These are phyloP conservation scores for Marchantia paleacea DNA, from an alignment of 225 moss, liverwort and hornwort species.

Conservation along the genomic window DNA sequence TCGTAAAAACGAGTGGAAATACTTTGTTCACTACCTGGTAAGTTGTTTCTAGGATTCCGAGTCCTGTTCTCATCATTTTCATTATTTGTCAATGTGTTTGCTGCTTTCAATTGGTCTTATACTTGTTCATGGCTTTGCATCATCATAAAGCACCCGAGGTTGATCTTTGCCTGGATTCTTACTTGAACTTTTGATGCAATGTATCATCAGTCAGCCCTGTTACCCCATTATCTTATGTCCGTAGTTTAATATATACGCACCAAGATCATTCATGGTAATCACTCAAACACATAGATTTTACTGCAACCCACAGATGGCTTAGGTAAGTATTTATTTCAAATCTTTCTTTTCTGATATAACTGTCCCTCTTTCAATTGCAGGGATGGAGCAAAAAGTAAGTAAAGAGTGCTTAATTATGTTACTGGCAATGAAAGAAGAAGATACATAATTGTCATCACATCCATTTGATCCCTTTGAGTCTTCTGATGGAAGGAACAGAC, in stretches of 20 bases:
- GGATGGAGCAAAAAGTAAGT: constrained; percentile 61
- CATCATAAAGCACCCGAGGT: no score
- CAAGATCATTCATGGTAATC: no score
- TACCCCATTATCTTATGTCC: no score
- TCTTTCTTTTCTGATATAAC: not conserved
- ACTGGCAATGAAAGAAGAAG: not conserved
- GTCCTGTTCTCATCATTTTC: not conserved
- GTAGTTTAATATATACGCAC: no score
- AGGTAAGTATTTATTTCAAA: no score
- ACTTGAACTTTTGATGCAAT: no score
- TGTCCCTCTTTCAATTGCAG: constrained; percentile 28
- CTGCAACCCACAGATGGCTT: no score
- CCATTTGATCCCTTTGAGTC: not conserved
- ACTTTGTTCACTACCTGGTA: constrained; percentile 92
- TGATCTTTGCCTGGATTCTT: no score
- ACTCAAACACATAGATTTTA: no score
- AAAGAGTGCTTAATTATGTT: not conserved
- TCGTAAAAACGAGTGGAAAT: constrained; percentile 88
- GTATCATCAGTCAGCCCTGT: no score
- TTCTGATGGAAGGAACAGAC: no score
- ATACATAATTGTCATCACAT: not conserved
- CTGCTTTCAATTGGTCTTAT: not conserved
- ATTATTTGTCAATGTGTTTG: not conserved
- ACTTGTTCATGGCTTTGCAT: not conserved
- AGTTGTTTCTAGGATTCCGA: constrained; percentile 24